Evolutionary conservation across 306 rosid species (phyloP), one percentile per base, ranked within the genome.

Genomic region (Sicyos baderoa): DNA sequence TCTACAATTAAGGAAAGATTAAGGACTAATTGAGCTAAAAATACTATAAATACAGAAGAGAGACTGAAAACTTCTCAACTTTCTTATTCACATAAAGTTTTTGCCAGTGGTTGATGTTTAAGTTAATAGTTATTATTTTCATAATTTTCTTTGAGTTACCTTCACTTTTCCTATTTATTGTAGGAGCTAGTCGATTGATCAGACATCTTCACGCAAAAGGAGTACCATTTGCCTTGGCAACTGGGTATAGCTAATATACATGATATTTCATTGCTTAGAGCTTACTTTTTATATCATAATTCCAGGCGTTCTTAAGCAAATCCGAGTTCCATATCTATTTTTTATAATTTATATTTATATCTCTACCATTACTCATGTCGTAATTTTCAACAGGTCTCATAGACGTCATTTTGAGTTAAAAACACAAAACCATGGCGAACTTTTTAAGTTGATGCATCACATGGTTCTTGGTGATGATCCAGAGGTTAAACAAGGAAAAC

Each of bases 401-500:
- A 82, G 54, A 84, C 82, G 78, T 53, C 96, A 93, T 81, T 93
- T 90, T 79, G 86, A 84, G 79, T 77, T 90, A 84, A 93, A 93
- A 86, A 89, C 97, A 54, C 90, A 88, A 73, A 78, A 75, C 70
- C 96, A 93, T 70, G 77, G 82, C 29, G 96, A 88, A 73, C 29
- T 85, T 14, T 93, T 90, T 75, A 79, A 95, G 19, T 79, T 90
- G 81, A 88, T 93, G 97, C 93, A 90, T 81, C 99, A 90, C 81
- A 50, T 83, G 72, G 96, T 89, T 75, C 88, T 86, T 62, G 96
- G 98, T 17, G 96, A 92, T 76, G 98, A 92, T 77, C 97, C 94
- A 5, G 97, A 90, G 84, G 97, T 93, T 68, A 93, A 88, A 81
- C 82, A 90, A 74, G 97, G 99, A 22, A 93, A 93, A 77, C 99